Evolutionary conservation across 1,284 basidiomycete genomes (phyloP).

Genomic region (Rhodotorula sp.): DNA sequence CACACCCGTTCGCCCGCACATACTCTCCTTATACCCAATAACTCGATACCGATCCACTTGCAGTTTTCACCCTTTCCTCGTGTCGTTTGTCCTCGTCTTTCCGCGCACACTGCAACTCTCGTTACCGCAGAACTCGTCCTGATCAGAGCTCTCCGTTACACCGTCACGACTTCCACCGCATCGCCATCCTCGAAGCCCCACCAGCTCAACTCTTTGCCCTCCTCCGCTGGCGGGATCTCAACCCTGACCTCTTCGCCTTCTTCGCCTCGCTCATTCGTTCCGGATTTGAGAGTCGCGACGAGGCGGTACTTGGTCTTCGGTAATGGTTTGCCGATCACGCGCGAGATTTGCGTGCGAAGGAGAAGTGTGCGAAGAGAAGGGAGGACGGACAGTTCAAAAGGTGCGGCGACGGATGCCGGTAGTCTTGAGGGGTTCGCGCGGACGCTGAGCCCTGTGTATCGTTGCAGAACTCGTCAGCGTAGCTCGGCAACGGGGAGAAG

Average conservation of each 20-base stretch:
- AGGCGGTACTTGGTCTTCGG: slow-evolving; percentile 26
- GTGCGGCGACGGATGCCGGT: background rate
- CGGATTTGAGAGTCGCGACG: slow-evolving; percentile 9
- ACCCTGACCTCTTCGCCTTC: slow-evolving; percentile 9
- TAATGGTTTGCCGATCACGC: slow-evolving; percentile 9
- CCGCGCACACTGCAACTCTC: too few species aligned
- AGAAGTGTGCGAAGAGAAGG: slow-evolving; percentile 28
- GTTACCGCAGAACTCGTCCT: too few species aligned
- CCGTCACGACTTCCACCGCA: slow-evolving; percentile 2
- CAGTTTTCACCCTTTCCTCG: too few species aligned
- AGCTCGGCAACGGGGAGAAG: background rate
- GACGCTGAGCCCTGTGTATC: slow-evolving; percentile 7
- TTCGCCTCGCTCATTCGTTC: background rate
- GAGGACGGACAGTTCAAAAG: slow-evolving; percentile 18
- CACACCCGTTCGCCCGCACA: too few species aligned
- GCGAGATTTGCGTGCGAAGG: slow-evolving; percentile 30
- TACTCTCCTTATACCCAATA: too few species aligned
- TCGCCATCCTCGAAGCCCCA: slow-evolving; percentile 37
- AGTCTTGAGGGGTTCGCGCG: background rate
- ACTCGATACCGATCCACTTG: too few species aligned
- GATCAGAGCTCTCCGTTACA: background rate
- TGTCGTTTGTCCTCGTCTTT: too few species aligned
- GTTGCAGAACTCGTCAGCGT: background rate
- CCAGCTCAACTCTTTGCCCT: slow-evolving; percentile 31
- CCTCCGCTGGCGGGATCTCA: slow-evolving; percentile 26